Base-by-base conservation (phyloP, 352 stramenopile genomes). In the Peronospora belbahrii region DNA sequence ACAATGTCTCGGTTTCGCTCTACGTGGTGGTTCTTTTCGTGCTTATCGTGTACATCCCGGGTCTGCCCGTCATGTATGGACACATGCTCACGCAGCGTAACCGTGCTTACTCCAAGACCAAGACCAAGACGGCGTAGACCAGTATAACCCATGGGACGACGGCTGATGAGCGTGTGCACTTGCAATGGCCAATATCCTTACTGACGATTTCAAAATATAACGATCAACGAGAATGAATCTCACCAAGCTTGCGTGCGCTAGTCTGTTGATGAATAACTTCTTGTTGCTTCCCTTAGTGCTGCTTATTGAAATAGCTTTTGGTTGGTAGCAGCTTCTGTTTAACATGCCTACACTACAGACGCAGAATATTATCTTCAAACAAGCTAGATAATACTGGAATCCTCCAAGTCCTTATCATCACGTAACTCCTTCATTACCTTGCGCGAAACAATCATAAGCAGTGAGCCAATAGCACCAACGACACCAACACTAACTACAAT, bases 81-180 rank as follows among this genome's bases (percentile, higher is more conserved):
- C 77, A 92, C 75, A 92, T 92, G 80, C 68, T 89, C 48, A 79
- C 67, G 39, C 77, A 89, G 67, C 80, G 80, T 54, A 86, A 88
- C 65, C 75, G 75, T 42, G 80, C 77, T 9, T 91, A 91, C 58
- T 67, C 74, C 45, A 91, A 91, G 60, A 64, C 58, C 25, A 91
- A 85, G 70, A 57, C 67, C 40, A 88, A 87, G 60, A 73, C 66
- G 20, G 65, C 70, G 17, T 86, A 83, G 64, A 54, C 28, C 17
- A 41, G 9, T 23, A 30, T 11, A 13, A 13, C 10, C 18, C 6
- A 37, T 22, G 24, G 10, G 18, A 44, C 2, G 42, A 33, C 19
- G 1, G 10, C 36, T 30, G 15, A 27, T 30, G 17, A 37, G 20
- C 24, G 24, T n/a, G n/a, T n/a, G n/a, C n/a, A 28, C 8, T 36